Evolutionary conservation across 2,329 filamentous ascomycete species (phyloP), one percentile per base, ranked within the genome.

Genomic region (Blastomyces percursus): DNA sequence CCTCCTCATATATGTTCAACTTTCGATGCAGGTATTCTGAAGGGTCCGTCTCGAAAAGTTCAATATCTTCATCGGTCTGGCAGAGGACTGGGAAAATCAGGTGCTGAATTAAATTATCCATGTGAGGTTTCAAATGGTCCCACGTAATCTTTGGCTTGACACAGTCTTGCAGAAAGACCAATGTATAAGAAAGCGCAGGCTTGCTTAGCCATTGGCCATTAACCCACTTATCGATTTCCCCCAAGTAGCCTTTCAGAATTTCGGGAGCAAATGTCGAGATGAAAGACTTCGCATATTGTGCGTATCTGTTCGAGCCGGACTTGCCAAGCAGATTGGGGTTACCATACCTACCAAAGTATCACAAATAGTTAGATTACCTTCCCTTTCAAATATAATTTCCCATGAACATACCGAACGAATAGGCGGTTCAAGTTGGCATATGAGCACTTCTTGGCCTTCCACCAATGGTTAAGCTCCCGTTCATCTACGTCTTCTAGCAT

Each of bases 371-470:
- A 60, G 46, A 42, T 48, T 48, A 19, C 19, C 27, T 59, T n/a
- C 58, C 44, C n/a, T 12, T 51, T 50, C 57, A 32, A 50, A 35
- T 16, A 51, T 48, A 60, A n/a, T 11, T 32, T 54, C 16, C 30
- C 44, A 40, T 35, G 46, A 35, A 74, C 82, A 65, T 78, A 93
- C 89, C 91, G 85, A 69, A 97, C 92, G 72, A 94, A 99, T 21
- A 99, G 84, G 66, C 94, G 85, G 79, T 99, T 99, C 69, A 99
- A 78, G 76, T 97, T 97, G 71, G 94, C 96, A 76, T 96, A 99
- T 16, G 93, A 89, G 94, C 94, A 97, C 78, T 99, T 99, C 86
- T 97, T 97, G 66, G 92, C 90, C 81, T 97, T 99, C 93, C 93
- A 99, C 93, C 94, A 99, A 75, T 96, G 91, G 73, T 96, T 92